Evolutionary conservation across 1,284 basidiomycete species (phyloP).

Genomic region (Cryptococcus deneoformans): DNA sequence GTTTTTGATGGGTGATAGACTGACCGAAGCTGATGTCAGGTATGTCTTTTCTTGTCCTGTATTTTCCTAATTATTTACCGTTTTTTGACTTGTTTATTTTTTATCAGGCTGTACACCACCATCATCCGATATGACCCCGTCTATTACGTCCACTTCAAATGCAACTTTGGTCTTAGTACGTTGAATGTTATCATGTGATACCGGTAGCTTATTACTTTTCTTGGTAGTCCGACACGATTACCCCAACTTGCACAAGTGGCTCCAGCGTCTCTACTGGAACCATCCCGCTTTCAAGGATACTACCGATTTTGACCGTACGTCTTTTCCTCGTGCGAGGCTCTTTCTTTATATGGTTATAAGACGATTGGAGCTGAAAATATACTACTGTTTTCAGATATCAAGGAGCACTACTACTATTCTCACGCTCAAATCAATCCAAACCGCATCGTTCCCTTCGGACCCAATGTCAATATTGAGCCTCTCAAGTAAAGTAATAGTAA

Average conservation of each 20-base stretch:
- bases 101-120: slow-evolving; percentile 75
- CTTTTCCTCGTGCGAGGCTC: background rate
- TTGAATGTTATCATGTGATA: slow-evolving; percentile 1
- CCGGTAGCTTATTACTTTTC: background rate
- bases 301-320: slow-evolving; percentile 67
- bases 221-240: slow-evolving; percentile 60
- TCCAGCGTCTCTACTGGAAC: slow-evolving; percentile 90
- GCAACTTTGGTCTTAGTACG: slow-evolving; percentile 68
- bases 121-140: slow-evolving; percentile 81
- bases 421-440: slow-evolving; percentile 64
- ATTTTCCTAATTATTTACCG: too few relatives aligned
- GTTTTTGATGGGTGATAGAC: slow-evolving; percentile 72
- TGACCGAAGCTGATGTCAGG: slow-evolving; percentile 87
- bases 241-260: slow-evolving; percentile 76
- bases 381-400: slow-evolving; percentile 60
- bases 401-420: slow-evolving; percentile 69
- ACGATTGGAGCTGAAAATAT: background rate
- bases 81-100: slow-evolving; percentile 4
- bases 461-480: slow-evolving; percentile 65
- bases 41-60: too few relatives aligned
- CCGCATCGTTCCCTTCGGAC: slow-evolving; percentile 71
- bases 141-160: slow-evolving; percentile 92
- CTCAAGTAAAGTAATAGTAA: too few relatives aligned
- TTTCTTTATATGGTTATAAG: slow-evolving; percentile 3
- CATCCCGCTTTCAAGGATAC: slow-evolving; percentile 81